Conservation (phyloP, 2,329 filamentous ascomycete species). For the Ophiostoma tasmaniense region DNA sequence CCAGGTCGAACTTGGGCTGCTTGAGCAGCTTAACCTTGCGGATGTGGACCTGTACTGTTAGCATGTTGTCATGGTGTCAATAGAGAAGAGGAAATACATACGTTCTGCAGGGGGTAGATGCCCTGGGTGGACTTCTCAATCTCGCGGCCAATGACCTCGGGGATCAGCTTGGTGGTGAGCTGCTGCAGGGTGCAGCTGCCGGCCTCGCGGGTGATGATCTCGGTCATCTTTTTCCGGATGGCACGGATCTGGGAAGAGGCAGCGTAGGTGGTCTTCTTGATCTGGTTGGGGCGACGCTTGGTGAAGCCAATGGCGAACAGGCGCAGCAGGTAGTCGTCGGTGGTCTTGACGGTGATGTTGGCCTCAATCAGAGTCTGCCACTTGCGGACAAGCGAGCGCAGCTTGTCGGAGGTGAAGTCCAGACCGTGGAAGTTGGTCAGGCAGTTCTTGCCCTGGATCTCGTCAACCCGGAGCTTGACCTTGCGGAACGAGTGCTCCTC, state of each 20-base stretch:
- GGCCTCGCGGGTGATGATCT: slow-evolving; percentile 97
- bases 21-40: slow-evolving; percentile 99
- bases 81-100: slow-evolving; percentile 36
- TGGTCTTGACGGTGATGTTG: slow-evolving; percentile 99
- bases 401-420: slow-evolving; percentile 99
- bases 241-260: slow-evolving; percentile 92
- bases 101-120: slow-evolving; percentile 99
- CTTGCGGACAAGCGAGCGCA: slow-evolving; percentile 97
- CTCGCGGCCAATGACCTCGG: slow-evolving; percentile 98
- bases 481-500: slow-evolving; percentile 99
- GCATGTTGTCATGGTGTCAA: slow-evolving; percentile 3
- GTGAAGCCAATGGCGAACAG: slow-evolving; percentile 99
- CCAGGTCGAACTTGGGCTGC: slow-evolving; percentile 97
- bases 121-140: slow-evolving; percentile 99
- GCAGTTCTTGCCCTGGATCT: slow-evolving; percentile 99
- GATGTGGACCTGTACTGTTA: slow-evolving; percentile 73
- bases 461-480: slow-evolving; percentile 96
- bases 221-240: slow-evolving; percentile 99
- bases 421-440: slow-evolving; percentile 99
- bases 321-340: slow-evolving; percentile 98
- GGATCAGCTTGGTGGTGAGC: slow-evolving; percentile 97
- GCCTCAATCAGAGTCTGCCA: slow-evolving; percentile 99
- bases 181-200: slow-evolving; percentile 89
- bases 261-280: slow-evolving; percentile 99
- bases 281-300: slow-evolving; percentile 98